Evolutionary conservation across 116 monocot genomes (phyloP).

Genomic region (Phalaenopsis hybrid): DNA sequence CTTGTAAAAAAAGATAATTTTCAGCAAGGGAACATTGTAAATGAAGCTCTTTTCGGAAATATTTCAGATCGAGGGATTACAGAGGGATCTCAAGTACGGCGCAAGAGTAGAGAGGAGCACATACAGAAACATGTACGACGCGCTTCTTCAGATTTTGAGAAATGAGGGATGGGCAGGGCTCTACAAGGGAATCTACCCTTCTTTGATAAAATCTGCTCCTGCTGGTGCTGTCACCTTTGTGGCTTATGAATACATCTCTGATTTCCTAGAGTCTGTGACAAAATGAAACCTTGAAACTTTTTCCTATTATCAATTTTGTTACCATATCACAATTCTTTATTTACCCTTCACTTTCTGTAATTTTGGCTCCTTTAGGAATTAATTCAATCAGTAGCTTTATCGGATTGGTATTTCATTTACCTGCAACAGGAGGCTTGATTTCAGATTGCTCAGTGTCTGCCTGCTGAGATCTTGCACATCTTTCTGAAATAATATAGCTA

Average conservation of each 20-base stretch:
- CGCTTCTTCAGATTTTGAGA: constrained; percentile 45
- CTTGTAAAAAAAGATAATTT: not conserved
- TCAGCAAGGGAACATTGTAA: not conserved
- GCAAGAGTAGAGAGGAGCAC: constrained; percentile 49
- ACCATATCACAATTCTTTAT: not conserved
- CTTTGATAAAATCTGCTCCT: constrained; percentile 88
- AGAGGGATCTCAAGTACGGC: constrained; percentile 79
- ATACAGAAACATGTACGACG: constrained; percentile 84
- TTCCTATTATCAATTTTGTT: not conserved
- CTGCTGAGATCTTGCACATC: not conserved
- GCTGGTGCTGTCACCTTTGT: constrained; percentile 97
- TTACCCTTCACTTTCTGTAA: not conserved
- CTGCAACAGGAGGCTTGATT: not conserved
- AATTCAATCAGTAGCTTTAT: too few relatives aligned
- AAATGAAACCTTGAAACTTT: constrained; percentile 16
- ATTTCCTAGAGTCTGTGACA: constrained; percentile 58
- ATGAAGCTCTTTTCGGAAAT: not conserved
- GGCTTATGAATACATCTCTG: constrained; percentile 80
- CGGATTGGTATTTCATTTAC: too few relatives aligned
- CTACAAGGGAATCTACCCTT: constrained; percentile 89
- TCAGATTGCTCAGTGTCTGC: not conserved
- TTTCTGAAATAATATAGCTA: not conserved
- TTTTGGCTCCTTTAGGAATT: too few relatives aligned
- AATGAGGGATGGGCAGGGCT: constrained; percentile 72
- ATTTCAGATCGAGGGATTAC: constrained; percentile 75